Evolutionary conservation across 78 protist genomes (phyloP).

Genomic region (Monosiga brevicollis): DNA sequence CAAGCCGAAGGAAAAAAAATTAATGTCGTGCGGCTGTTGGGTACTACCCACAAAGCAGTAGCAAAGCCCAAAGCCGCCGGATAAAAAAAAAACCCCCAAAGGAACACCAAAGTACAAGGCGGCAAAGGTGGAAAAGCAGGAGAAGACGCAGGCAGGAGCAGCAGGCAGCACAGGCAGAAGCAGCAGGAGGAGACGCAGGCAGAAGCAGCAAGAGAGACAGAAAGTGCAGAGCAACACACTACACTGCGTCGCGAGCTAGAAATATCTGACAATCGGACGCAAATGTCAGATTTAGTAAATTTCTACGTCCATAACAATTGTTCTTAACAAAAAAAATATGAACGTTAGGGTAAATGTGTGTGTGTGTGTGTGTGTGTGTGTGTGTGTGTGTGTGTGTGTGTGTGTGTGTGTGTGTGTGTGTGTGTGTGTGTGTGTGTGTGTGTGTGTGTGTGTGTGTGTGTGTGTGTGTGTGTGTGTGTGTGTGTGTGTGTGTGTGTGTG

Average conservation of each 20-base stretch:
- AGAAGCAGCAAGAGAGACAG: neutral
- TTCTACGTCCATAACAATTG: neutral
- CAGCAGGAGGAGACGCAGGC: neutral
- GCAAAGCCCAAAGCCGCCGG: too few species aligned
- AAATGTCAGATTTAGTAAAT: neutral
- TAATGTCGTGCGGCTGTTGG: too few species aligned
- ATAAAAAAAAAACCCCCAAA: too few species aligned
- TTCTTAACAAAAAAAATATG: neutral
- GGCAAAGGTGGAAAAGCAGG: too few species aligned
- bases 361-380: neutral
- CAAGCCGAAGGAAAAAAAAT: too few species aligned
- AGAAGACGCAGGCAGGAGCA: neutral
- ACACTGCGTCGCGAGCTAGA: neutral
- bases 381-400: conserved; percentile 18
- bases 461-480: conserved; percentile 10
- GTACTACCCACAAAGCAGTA: too few species aligned
- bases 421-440: neutral
- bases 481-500: conserved; percentile 1
- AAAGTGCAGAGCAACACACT: neutral
- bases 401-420: conserved; percentile 13
- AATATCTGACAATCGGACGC: neutral
- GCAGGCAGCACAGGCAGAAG: neutral
- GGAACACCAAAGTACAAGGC: too few species aligned
- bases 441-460: neutral
- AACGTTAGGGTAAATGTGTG: neutral